Evolutionary conservation across 1,284 basidiomycete genomes (phyloP), one percentile per base, ranked within the genome.

Genomic region (Fistulinella cinereoalba): DNA sequence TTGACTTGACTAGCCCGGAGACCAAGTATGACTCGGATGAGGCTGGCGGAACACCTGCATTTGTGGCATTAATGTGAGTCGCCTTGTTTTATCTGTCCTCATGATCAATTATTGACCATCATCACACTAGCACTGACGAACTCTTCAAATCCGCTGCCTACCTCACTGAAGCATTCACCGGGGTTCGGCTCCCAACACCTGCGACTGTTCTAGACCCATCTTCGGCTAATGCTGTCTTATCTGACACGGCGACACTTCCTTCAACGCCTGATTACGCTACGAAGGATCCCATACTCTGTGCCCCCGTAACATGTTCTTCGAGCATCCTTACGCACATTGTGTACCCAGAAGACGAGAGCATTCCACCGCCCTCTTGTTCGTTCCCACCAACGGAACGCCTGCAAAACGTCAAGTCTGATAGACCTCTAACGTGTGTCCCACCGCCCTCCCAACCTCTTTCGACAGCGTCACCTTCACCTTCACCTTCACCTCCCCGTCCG

Each of bases 141-240:
- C 72, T 85, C 28, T 78, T 80, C 69, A 88, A 87, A 65, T 74
- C 83, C 0, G 77, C 85, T 3, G 76, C 80, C 7, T 86, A 81
- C 54, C 71, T 88, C 39, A 81, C 83, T 0, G 82, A 86, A 54
- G 78, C 83, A 15, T 80, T 67, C 18, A 66, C 60, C 24, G 62
- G 63, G 15, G 53, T 57, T 21, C 61, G 55, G 21, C 47, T 61
- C 5, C 58, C 58, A 71, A 50, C 60, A 69, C 34, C 18, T 6
- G 3, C 37, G 9, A 36, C 42, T 12, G 57, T 29, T 40, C 10
- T 48, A 68, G 25, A 67, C 59, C 2, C 58, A 59, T 18, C 43
- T 48, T 25, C 24, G 51, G 8, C 51, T 6, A 28, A 41, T n/a
- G 11, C 24, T 4, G 15, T 6, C 13, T 37, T n/a, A n/a, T 24